These are phyloP conservation scores for Candida jianshihensis DNA, from an alignment of 805 yeast species.

Conservation along the genomic window DNA sequence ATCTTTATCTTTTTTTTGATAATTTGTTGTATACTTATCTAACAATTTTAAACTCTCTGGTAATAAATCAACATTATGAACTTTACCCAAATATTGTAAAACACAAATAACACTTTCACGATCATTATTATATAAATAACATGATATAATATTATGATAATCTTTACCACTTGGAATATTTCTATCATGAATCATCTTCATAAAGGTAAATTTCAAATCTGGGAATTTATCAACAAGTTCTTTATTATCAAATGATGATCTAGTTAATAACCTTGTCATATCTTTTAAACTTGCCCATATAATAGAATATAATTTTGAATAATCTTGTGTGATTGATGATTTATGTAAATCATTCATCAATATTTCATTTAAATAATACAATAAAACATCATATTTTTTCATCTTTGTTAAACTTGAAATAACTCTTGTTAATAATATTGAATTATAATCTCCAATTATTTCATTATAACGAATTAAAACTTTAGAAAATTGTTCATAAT, in stretches of 20 bases:
- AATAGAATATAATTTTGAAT: slow-evolving; percentile 21
- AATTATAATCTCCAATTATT: slow-evolving; percentile 24
- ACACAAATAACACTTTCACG: slow-evolving; percentile 15
- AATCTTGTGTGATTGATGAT: slow-evolving; percentile 4
- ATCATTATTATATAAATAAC: slow-evolving; percentile 12
- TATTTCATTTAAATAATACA: slow-evolving; percentile 27
- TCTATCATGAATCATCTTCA: slow-evolving; percentile 20
- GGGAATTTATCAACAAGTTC: slow-evolving; percentile 4
- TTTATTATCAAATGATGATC: background rate
- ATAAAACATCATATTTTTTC: slow-evolving; percentile 25
- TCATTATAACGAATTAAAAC: slow-evolving; percentile 26
- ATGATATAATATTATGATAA: slow-evolving; percentile 13
- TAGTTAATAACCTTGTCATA: slow-evolving; percentile 7
- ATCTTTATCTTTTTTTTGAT: background rate
- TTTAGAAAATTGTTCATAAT: slow-evolving; percentile 22
- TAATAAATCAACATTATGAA: slow-evolving; percentile 11
- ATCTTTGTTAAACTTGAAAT: slow-evolving; percentile 25
- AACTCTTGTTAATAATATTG: slow-evolving; percentile 32
- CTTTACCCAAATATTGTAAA: slow-evolving; percentile 16
- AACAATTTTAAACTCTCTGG: slow-evolving; percentile 6
- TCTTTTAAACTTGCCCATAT: slow-evolving; percentile 25
- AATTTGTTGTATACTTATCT: background rate
- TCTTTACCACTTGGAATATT: slow-evolving; percentile 16
- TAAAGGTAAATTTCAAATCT: slow-evolving; percentile 15
- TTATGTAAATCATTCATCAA: slow-evolving; percentile 15